Evolutionary conservation across 1,284 basidiomycete species (phyloP), one percentile per base, ranked within the genome.

Genomic region (Pyrrhoderma noxium): DNA sequence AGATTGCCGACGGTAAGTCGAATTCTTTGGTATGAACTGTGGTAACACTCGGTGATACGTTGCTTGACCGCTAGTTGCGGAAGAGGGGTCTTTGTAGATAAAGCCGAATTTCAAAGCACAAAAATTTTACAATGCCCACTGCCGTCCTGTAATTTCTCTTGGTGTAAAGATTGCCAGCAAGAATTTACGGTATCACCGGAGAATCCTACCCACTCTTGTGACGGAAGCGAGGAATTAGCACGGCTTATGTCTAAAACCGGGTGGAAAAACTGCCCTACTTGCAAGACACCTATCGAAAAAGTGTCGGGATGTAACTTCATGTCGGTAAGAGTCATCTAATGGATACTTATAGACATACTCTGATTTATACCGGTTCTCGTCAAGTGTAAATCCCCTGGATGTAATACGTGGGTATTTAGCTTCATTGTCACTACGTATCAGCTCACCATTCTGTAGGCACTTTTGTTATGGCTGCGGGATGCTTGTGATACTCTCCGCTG

Each of bases 291-390:
- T 0, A 73, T 76, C 18, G 74, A 77, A 60, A 84, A 82, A 60
- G 60, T 61, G 1, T 60, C 64, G 1, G 82, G 81, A 0, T 84
- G 81, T 59, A 81, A 83, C 58, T 79, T 84, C 61, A 80, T 84
- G 69, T 76, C 76, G 50, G 81, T 80, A 54, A 57, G 76, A 18
- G 27, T 8, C n/a, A 23, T 11, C 27, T 14, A 23, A 3, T 22
- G 34, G 14, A 45, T 22, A 47, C 25, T 3, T 46, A 14, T 31
- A 31, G 22, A 27, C 5, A 5, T 5, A 5, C 27, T 31, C n/a
- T n/a, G n/a, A n/a, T n/a, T n/a, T n/a, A n/a, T n/a, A n/a, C n/a
- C n/a, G n/a, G n/a, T n/a, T n/a, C n/a, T n/a, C n/a, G n/a, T n/a
- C n/a, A n/a, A 82, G 80, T 83, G 80, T 58, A 65, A 70, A 39